Base-by-base conservation (phyloP, 2,329 filamentous ascomycete genomes). In the Phyllosticta capitalensis region DNA sequence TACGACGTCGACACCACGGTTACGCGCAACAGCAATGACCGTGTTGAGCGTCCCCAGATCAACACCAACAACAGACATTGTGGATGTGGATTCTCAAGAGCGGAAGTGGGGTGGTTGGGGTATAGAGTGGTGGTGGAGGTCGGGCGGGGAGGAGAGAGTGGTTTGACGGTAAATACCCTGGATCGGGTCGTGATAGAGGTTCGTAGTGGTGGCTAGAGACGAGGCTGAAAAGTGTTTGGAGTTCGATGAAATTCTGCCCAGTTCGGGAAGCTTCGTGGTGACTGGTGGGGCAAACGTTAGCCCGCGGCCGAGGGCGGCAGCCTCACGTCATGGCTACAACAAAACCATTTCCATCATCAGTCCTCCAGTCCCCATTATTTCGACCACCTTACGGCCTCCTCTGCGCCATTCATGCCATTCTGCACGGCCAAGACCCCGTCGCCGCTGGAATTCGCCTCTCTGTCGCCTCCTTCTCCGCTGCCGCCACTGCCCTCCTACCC, bases 1-100 rank as follows among this genome's bases (percentile, higher is more conserved):
- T 83, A 96, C 91, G 75, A 99, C 94, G 82, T 99, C 94, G 76
- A 99, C 94, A 79, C 94, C 94, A 75, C 95, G 92, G 79, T 97
- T 97, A 76, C 94, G 86, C 74, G 94, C 94, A 76, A 97, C 92
- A 75, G 92, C 92, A 78, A 97, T 89, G 73, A 95, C 92, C 75
- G 92, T 96, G 84, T 95, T 96, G 75, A 95, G 86, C 67, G 90
- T 90, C 80, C 92, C 92, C 79, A 97, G 87, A 84, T 97, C 92
- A 77, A 95, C 85, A 78, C 91, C 91, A 69, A 85, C 81, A 71
- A 83, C 82, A 75, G 77, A 80, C 81, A 84, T 84, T 70, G 68
- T 81, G 71, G 59, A 58, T 53, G 55, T 65, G 62, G 58, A 58
- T 19, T 26, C 3, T 50, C 20, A 12, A 12, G 38, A 52, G 56